Percentiles rank a stretch among this genome's conserved stretches.
phyloP scores from a whole-genome alignment of 2,329 filamentous ascomycete species.

The Chrysoporthe puriensis region DNA sequence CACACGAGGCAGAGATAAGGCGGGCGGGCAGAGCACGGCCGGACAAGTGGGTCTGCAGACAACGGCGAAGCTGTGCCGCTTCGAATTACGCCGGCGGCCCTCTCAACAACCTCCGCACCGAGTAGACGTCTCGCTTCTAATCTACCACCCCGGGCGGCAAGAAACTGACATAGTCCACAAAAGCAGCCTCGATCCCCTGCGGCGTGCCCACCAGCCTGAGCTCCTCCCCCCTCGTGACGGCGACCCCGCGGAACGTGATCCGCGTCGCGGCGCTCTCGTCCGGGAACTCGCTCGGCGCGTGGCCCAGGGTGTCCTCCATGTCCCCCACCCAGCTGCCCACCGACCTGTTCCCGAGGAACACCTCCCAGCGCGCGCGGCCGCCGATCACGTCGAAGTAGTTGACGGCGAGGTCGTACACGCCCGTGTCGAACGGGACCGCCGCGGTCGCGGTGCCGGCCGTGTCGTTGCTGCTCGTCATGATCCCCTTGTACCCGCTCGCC shows the following conservation, averaged over 20 bases:
- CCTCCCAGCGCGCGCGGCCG: slow-evolving; percentile 59
- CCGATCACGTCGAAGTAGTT: slow-evolving; percentile 68
- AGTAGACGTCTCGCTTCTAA: slow-evolving; percentile 36
- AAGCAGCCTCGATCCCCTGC: slow-evolving; percentile 65
- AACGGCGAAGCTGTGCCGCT: neutral
- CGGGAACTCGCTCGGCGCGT: slow-evolving; percentile 54
- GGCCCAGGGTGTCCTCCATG: slow-evolving; percentile 61
- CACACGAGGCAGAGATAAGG: neutral
- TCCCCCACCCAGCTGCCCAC: slow-evolving; percentile 65
- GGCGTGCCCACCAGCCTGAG: slow-evolving; percentile 61
- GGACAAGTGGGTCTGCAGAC: neutral
- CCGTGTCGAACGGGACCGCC: slow-evolving; percentile 51
- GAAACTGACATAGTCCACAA: slow-evolving; percentile 68
- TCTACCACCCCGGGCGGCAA: slow-evolving; percentile 62
- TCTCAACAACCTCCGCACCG: too few relatives aligned
- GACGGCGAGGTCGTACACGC: slow-evolving; percentile 65
- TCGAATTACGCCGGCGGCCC: too few relatives aligned
- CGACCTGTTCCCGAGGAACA: slow-evolving; percentile 55
- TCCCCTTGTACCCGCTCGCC: slow-evolving; percentile 58
- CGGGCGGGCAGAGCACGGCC: neutral
- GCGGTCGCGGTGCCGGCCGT: slow-evolving; percentile 54
- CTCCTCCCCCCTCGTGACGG: slow-evolving; percentile 53
- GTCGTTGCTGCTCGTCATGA: slow-evolving; percentile 58
- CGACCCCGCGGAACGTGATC: slow-evolving; percentile 58
- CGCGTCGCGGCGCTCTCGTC: slow-evolving; percentile 69